Percentiles rank a stretch among this genome's conserved stretches.
phyloP scores from a whole-genome alignment of 148 eudicot genomes.

The Persicaria maculosa region DNA sequence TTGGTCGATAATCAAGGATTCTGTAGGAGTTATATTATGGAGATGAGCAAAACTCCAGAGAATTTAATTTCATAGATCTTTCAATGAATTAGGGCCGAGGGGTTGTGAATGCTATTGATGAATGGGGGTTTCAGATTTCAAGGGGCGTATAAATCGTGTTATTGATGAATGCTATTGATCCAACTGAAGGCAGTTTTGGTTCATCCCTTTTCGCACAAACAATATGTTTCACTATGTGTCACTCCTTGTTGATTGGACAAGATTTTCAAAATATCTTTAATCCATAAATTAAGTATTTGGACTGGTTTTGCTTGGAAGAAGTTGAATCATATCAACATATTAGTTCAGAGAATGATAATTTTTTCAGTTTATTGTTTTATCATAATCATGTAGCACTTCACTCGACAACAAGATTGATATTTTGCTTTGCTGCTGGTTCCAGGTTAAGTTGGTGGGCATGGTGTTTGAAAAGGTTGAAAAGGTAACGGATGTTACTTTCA shows the following conservation, averaged over 20 bases:
- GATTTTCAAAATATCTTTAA: no score
- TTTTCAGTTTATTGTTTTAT: neutral
- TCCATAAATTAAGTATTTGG: neutral
- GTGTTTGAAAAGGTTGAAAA: conserved; percentile 35
- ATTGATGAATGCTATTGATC: no score
- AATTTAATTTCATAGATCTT: neutral
- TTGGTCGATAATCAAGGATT: neutral
- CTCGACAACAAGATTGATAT: neutral
- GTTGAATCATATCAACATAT: neutral
- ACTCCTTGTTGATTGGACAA: no score
- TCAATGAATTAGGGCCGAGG: neutral
- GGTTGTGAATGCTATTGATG: neutral
- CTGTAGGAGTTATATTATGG: neutral
- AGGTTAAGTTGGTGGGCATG: conserved; percentile 58
- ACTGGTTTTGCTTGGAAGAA: neutral
- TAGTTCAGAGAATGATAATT: neutral
- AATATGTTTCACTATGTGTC: no score
- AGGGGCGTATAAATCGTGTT: neutral
- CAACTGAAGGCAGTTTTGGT: neutral
- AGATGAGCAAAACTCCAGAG: no score
- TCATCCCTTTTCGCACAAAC: no score
- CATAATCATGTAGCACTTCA: neutral
- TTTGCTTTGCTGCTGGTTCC: conserved; percentile 11
- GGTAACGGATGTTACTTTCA: conserved; percentile 49
- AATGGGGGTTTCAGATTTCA: neutral